Evolutionary conservation across 345 rosid species (phyloP), one percentile per base, ranked within the genome.

Genomic region (Anacardium occidentale): DNA sequence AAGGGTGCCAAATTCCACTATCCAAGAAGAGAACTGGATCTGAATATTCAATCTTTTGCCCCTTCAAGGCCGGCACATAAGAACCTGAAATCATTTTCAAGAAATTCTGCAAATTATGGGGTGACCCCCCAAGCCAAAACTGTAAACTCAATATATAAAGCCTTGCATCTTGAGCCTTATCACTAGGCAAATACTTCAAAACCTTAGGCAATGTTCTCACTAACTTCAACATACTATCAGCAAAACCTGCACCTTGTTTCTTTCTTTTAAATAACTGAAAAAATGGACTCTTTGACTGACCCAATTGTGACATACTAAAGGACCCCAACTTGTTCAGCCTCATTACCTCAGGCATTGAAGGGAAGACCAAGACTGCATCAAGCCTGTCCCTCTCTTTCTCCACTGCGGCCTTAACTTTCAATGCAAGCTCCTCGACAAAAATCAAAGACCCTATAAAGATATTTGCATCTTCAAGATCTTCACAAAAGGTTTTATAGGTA

Each of bases 291-390:
- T 92, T 95, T 0, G 98, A 92, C 21, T 95, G 99, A 13, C 98
- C 99, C 25, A 95, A 85, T 76, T 95, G 99, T 51, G 99, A 91
- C 99, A 95, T 95, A 34, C 93, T 91, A 65, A 95, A 95, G 59
- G 99, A 92, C 48, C 99, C 99, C 77, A 95, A 80, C 73, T 95
- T 95, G 87, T 92, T 95, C 0, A 95, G 84, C 81, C 99, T 91
- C 99, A 95, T 95, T 54, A 95, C 97, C 80, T 92, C 99, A 45
- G 99, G 99, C 99, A 95, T 95, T 44, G 97, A 95, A 76, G 99
- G 99, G 89, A 95, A 95, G 57, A 95, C 98, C 63, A 95, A 85
- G 65, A 95, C 99, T 3, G 99, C 97, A 66, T 95, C 97, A 71
- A 95, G 89, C 79, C 98, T 87, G 69, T 92, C 98, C 84, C 98